Conservation (phyloP, 2,329 filamentous ascomycete species). For the Arachnopeziza araneosa region DNA sequence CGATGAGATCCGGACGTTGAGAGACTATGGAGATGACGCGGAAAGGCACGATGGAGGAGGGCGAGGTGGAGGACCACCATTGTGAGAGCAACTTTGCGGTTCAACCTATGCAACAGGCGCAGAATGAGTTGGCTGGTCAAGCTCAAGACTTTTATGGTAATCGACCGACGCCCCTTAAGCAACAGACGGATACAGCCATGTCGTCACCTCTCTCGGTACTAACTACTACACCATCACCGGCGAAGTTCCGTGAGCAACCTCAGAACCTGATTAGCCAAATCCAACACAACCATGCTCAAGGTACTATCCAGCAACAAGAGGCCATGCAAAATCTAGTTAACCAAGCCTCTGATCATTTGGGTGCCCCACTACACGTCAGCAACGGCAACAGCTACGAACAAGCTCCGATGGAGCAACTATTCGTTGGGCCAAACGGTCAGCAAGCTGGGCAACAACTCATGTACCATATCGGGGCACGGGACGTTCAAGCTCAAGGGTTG, state of each 20-base stretch:
- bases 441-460: neutral
- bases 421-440: neutral
- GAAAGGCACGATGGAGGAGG: neutral
- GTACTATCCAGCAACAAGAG: neutral
- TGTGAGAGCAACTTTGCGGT: neutral
- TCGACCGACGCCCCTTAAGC: neutral
- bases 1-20: too few relatives aligned
- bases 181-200: neutral
- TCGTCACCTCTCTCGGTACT: neutral
- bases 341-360: neutral
- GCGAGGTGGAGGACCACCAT: neutral
- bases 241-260: neutral
- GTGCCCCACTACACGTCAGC: neutral
- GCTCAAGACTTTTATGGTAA: neutral
- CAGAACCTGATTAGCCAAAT: neutral
- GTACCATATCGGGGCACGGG: neutral
- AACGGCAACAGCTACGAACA: neutral
- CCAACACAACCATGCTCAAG: neutral
- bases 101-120: neutral
- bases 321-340: neutral
- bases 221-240: neutral
- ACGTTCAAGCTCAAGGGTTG: neutral
- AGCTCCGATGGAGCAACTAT: neutral
- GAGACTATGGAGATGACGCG: too few relatives aligned
- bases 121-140: neutral